Percentiles rank a stretch among this genome's conserved stretches.
phyloP scores from a whole-genome alignment of 1,284 basidiomycete genomes.

The Ganoderma multipileum region DNA sequence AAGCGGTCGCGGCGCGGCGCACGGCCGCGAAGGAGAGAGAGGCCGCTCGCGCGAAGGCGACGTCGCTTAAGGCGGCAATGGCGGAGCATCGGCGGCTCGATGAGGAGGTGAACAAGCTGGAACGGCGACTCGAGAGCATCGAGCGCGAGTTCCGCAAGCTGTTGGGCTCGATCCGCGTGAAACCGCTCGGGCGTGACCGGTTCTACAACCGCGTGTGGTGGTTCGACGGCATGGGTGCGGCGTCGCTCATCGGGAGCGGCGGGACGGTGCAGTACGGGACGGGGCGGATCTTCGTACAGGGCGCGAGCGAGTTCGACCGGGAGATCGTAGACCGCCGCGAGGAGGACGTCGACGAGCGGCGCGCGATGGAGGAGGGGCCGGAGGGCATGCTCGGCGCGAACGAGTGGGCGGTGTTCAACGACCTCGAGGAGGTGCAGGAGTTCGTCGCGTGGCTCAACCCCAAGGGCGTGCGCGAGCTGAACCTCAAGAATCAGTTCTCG shows the following conservation, averaged over 20 bases:
- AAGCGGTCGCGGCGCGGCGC: conserved; percentile 36
- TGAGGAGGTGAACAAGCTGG: conserved; percentile 86
- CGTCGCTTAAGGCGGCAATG: conserved; percentile 71
- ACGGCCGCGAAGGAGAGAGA: conserved; percentile 79
- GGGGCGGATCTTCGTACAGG: conserved; percentile 91
- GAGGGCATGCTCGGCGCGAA: conserved; percentile 75
- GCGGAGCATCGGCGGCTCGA: conserved; percentile 84
- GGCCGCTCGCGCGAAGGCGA: conserved; percentile 74
- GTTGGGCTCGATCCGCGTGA: conserved; percentile 82
- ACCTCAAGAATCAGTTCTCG: conserved; percentile 79
- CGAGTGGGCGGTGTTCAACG: conserved; percentile 92
- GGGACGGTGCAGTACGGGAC: conserved; percentile 86
- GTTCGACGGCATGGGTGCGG: conserved; percentile 95
- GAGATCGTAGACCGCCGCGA: conserved; percentile 70
- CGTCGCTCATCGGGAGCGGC: conserved; percentile 75
- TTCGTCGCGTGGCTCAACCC: conserved; percentile 91
- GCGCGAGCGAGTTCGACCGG: conserved; percentile 79
- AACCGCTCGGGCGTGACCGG: conserved; percentile 89
- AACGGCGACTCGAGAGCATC: conserved; percentile 82
- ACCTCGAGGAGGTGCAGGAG: conserved; percentile 87
- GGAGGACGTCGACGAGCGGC: conserved; percentile 60
- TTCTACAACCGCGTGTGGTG: conserved; percentile 98
- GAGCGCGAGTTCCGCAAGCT: conserved; percentile 94
- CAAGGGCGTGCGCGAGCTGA: conserved; percentile 88
- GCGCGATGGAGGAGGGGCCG: conserved; percentile 79